phyloP scores from a whole-genome alignment of 2,329 filamentous ascomycete species.

The Myriosclerotinia curreyana region DNA sequence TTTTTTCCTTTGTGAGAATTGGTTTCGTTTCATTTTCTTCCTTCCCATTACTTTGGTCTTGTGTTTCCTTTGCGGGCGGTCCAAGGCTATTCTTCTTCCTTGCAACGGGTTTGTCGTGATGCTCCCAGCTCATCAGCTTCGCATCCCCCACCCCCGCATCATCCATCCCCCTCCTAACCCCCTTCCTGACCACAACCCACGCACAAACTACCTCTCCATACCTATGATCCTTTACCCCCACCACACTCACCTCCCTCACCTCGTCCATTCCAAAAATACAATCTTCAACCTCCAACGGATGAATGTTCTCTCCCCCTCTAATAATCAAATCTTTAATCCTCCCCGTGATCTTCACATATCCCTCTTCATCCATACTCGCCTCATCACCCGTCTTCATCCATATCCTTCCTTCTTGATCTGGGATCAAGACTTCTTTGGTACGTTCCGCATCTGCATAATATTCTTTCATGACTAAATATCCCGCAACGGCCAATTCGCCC shows the following conservation, averaged over 20 bases:
- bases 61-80: no score
- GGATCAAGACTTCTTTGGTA: constrained; percentile 66
- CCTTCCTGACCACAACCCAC: constrained; percentile 63
- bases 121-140: constrained; percentile 12
- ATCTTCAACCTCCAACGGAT: constrained; percentile 90
- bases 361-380: constrained; percentile 76
- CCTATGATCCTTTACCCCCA: constrained; percentile 75
- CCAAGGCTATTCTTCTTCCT: neutral
- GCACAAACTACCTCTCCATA: constrained; percentile 87
- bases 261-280: constrained; percentile 70
- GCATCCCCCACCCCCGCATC: constrained; percentile 33
- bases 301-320: constrained; percentile 91
- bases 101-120: neutral
- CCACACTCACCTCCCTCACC: constrained; percentile 75
- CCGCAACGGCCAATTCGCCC: constrained; percentile 79
- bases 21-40: constrained; percentile 29
- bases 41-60: neutral
- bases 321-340: constrained; percentile 96
- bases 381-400: constrained; percentile 97
- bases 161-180: constrained; percentile 25
- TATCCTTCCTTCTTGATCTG: constrained; percentile 39
- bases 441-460: constrained; percentile 75
- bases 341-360: constrained; percentile 85
- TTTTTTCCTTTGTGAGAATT: constrained; percentile 52
- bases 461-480: constrained; percentile 86